Evolutionary conservation across 257 asterid genomes (phyloP).

Genomic region (Solanum ossicruentum): DNA sequence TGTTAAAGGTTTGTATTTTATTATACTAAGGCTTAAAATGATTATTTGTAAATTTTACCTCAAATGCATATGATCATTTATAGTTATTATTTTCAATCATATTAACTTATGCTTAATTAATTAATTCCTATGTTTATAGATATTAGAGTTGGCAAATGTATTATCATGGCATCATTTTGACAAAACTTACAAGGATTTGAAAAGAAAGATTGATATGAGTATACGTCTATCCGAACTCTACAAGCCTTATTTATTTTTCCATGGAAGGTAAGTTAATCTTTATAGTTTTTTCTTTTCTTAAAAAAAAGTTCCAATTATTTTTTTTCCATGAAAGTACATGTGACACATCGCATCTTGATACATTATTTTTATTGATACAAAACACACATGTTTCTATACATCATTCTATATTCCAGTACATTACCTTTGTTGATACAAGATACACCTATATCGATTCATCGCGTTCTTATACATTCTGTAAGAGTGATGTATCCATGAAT

Average conservation of each 20-base stretch:
- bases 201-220: constrained; percentile 16
- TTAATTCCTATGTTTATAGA: background rate
- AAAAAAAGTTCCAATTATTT: too few relatives aligned
- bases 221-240: constrained; percentile 33
- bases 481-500: too few relatives aligned
- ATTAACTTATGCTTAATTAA: background rate
- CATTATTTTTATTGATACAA: too few relatives aligned
- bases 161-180: constrained; percentile 24
- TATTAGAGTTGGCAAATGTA: constrained; percentile 20
- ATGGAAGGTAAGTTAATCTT: constrained; percentile 34
- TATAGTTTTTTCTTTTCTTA: too few relatives aligned
- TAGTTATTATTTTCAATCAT: background rate
- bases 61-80: background rate
- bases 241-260: constrained; percentile 34
- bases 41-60: too few relatives aligned
- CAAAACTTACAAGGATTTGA: constrained; percentile 4
- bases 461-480: too few relatives aligned
- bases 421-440: too few relatives aligned
- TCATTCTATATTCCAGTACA: too few relatives aligned
- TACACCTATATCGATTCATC: too few relatives aligned
- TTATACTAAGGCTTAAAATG: too few relatives aligned
- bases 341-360: background rate
- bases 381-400: too few relatives aligned
- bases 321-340: too few relatives aligned
- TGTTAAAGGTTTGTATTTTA: constrained; percentile 19